Evolutionary conservation across 164 flowering plant genomes (phyloP).

Genomic region (Taxillus chinensis): DNA sequence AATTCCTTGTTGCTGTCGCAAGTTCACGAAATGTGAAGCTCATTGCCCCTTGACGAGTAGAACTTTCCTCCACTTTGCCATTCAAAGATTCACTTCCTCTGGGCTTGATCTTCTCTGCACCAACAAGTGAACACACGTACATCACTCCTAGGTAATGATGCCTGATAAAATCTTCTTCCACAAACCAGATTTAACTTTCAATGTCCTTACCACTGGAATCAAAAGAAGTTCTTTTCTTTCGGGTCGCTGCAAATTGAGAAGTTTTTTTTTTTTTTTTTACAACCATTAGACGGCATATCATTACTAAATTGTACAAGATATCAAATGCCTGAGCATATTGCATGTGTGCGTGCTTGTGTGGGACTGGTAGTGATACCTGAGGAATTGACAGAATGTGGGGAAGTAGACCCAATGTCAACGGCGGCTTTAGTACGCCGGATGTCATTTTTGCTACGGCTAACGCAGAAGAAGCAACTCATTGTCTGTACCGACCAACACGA

Average conservation of each 20-base stretch:
- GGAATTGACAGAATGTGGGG: constrained; percentile 11
- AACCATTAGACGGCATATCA: neutral
- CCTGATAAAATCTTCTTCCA: neutral
- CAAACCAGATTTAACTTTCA: neutral
- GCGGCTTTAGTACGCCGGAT: constrained; percentile 25
- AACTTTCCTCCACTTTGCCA: constrained; percentile 5
- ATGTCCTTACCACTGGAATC: constrained; percentile 14
- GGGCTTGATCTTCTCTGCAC: constrained; percentile 16
- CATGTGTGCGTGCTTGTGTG: neutral
- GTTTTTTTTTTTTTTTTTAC: neutral
- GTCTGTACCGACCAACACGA: neutral
- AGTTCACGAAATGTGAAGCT: constrained; percentile 67
- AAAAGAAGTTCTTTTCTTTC: constrained; percentile 12
- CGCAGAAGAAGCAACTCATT: constrained; percentile 47
- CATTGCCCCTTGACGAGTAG: constrained; percentile 20
- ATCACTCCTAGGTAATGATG: neutral
- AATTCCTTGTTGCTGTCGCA: constrained; percentile 54
- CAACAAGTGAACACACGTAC: neutral
- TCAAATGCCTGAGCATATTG: neutral
- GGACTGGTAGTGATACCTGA: constrained; percentile 9
- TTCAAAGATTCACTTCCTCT: constrained; percentile 5
- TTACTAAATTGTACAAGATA: neutral
- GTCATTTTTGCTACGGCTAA: constrained; percentile 19
- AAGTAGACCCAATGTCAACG: constrained; percentile 17
- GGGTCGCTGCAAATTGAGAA: constrained; percentile 19